Evolutionary conservation across 1,139 yeast genomes (phyloP), one percentile per base, ranked within the genome.

Genomic region (Zygoascus meyerae): DNA sequence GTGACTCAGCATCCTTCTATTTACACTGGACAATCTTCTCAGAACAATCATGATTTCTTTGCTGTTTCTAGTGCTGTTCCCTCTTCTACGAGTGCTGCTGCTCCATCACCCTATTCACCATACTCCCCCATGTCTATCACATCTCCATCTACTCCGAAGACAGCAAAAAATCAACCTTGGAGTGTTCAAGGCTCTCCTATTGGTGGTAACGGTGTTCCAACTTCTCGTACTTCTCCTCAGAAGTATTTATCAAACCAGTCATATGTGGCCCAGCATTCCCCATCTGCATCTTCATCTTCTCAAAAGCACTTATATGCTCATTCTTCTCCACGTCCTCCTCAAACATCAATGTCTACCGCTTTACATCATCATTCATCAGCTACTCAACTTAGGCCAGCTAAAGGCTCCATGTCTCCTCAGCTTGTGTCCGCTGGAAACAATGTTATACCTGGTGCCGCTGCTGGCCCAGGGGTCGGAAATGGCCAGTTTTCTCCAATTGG

Each of bases 311-410:
- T 47, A 8, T 47, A 47, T 33, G 46, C 49, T 3, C 47, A 40
- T 12, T 29, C 47, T 10, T 43, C 49, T 11, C 44, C 49, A n/a
- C 30, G 47, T 14, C 44, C 49, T 15, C 49, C 49, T 9, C 37
- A 18, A 15, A 15, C 39, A 12, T 33, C 43, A 6, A 28, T 34
- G 32, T 32, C 45, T 15, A 12, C 40, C 31, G 40, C 48, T 30
- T 31, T 40, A 15, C 31, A 40, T 40, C 46, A 32, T 14, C 40
- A 32, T 14, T 17, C 42, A n/a, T 26, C 46, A 18, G 36, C 42
- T 17, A 30, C 47, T 16, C 47, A 44, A 34, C 12, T 44, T 33
- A 21, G 41, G 10, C 35, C 38, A 5, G 28, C 41, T 11, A 40
- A 32, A 16, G 43, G 35, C 18, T 40, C 43, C 18, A 32, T 40